Base-by-base conservation (phyloP, 2,329 filamentous ascomycete species). In the Fusarium virguliforme region DNA sequence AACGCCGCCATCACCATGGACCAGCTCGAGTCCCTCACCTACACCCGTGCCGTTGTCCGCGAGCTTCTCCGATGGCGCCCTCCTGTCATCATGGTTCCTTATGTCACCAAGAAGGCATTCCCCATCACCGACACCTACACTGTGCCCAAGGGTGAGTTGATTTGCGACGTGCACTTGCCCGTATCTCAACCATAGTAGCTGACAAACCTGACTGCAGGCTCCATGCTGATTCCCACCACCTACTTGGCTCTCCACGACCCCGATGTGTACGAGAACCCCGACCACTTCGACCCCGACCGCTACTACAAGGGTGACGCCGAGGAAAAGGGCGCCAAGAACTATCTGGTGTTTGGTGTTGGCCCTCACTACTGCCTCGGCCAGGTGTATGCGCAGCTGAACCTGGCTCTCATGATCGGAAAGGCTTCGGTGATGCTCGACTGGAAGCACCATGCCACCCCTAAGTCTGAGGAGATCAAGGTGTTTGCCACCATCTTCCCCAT, bases 401-500 rank as follows among this genome's bases (percentile, higher is more conserved):
- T 99, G 76, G 95, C 93, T 78, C 89, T 94, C 51, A 92, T 97
- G 87, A 88, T 97, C 77, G 95, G 94, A 79, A 97, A 96, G 87
- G 95, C 94, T 8, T 92, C 93, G 72, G 87, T 97, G 81, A 86
- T 91, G 79, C 86, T 98, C 74, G 90, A 98, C 82, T 98, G 95
- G 95, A 88, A 91, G 80, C 96, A 99, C 82, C 90, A 94, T 79
- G 83, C 94, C 18, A 98, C 96, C 10, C 90, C 92, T 0, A 78
- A 86, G 65, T 97, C 94, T 0, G 96, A 99, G 84, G 91, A 97
- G 82, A 98, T 99, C 83, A 95, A 97, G 85, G 95, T 98, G 74
- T 99, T 98, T 84, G 96, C 96, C 41, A 98, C 94, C 30, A 97
- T 99, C 75, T 99, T 99, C 88, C 96, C 96, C 62, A 92, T 92